A percentile compares a stretch with the other conserved stretches of the same genome.
phyloP scores from a whole-genome alignment of 2,329 filamentous ascomycete species.

The Venturia oleaginea region DNA sequence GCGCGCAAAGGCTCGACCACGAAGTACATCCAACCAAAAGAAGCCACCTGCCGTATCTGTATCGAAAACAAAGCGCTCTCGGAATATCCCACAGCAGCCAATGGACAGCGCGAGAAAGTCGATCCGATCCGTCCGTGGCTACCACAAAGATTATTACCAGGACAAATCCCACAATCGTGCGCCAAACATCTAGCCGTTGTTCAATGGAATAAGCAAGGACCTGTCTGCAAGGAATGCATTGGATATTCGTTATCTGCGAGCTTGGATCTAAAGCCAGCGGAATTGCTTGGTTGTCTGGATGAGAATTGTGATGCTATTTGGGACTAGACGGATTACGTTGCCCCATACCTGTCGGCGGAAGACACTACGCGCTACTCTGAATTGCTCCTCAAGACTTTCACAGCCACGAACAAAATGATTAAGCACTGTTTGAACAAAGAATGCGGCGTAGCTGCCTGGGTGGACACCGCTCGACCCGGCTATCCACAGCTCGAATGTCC shows the following conservation, averaged over 20 bases:
- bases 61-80: constrained; percentile 3
- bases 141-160: not conserved
- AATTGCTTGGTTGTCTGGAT: constrained; percentile 9
- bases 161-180: constrained; percentile 5
- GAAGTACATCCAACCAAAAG: not conserved
- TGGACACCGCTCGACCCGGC: not conserved
- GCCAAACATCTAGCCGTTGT: not conserved
- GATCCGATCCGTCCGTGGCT: not conserved
- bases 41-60: constrained; percentile 10
- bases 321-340: constrained; percentile 7
- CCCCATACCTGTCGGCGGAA: not conserved
- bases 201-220: not conserved
- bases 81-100: constrained; percentile 6
- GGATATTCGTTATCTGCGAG: not conserved
- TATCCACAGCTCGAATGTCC: constrained; percentile 10
- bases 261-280: not conserved
- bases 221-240: constrained; percentile 13
- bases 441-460: not conserved
- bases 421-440: constrained; percentile 8
- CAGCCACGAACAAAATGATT: not conserved
- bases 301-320: constrained; percentile 9
- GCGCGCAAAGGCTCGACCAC: not conserved
- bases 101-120: not conserved
- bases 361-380: constrained; percentile 9
- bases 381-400: constrained; percentile 4